Evolutionary conservation across 1,284 basidiomycete genomes (phyloP).

Genomic region (Cryptococcus sp.): DNA sequence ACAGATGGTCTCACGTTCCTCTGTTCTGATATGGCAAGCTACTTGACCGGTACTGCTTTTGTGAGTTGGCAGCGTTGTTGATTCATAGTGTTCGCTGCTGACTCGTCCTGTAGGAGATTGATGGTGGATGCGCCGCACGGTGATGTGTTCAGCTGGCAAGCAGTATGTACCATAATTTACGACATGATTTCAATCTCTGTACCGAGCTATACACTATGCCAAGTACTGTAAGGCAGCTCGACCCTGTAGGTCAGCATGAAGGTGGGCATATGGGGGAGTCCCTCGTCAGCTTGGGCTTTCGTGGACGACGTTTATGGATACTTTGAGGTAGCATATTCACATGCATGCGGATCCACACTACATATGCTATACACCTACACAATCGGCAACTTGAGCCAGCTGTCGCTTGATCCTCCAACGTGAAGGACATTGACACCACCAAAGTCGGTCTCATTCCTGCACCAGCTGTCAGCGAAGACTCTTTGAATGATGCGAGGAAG

Average conservation of each 20-base stretch:
- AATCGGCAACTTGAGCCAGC: not conserved
- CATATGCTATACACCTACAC: not conserved
- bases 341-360: not conserved
- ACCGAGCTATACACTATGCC: too few species aligned
- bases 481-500: too few species aligned
- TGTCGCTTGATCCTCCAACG: not conserved
- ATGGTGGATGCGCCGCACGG: not conserved
- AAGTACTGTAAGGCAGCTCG: too few species aligned
- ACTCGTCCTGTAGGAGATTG: not conserved
- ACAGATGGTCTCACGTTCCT: constrained; percentile 1
- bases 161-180: too few species aligned
- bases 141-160: not conserved
- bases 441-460: not conserved
- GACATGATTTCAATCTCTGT: too few species aligned
- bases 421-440: not conserved
- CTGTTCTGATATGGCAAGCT: not conserved
- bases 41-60: not conserved
- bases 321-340: not conserved
- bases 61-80: not conserved
- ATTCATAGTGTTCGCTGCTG: too few species aligned
- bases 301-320: too few species aligned
- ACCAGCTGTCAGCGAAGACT: not conserved
- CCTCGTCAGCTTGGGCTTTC: too few species aligned
- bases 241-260: too few species aligned
- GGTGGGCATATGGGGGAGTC: too few species aligned